These are phyloP conservation scores for Cladobotryum mycophilum DNA, from an alignment of 2,329 filamentous ascomycete genomes.

Conservation along the genomic window DNA sequence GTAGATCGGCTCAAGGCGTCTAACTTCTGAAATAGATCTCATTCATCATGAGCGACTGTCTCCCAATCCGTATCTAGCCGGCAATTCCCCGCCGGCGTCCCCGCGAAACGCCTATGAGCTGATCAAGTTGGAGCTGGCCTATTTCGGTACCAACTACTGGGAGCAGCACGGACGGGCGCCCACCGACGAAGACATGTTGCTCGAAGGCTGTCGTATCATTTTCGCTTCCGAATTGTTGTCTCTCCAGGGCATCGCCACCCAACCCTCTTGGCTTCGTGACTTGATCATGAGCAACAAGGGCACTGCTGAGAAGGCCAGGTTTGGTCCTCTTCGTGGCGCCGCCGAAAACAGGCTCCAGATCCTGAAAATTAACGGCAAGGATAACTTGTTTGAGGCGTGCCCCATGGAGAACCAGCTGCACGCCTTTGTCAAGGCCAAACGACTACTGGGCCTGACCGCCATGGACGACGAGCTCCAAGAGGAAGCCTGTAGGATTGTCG, in stretches of 20 bases:
- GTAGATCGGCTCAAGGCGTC: conserved; percentile 31
- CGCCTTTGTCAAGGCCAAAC: conserved; percentile 46
- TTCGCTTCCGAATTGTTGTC: conserved; percentile 47
- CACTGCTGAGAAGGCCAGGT: conserved; percentile 37
- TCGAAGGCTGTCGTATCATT: conserved; percentile 55
- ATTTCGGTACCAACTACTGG: conserved; percentile 42
- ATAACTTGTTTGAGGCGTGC: conserved; percentile 50
- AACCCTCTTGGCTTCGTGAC: conserved; percentile 52
- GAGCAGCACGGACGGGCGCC: conserved; percentile 36
- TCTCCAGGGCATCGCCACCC: conserved; percentile 30
- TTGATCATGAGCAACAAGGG: conserved; percentile 46
- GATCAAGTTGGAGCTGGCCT: conserved; percentile 51
- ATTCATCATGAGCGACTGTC: conserved; percentile 58
- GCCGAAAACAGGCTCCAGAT: conserved; percentile 41
- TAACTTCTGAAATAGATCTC: conserved; percentile 48
- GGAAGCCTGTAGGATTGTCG: conserved; percentile 53
- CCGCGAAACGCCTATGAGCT: conserved; percentile 56
- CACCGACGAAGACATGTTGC: conserved; percentile 47
- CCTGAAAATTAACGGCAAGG: conserved; percentile 52
- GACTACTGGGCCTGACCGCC: conserved; percentile 50
- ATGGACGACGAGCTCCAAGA: conserved; percentile 55
- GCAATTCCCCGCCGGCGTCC: conserved; percentile 36
- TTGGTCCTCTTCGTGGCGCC: conserved; percentile 41
- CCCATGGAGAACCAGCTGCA: conserved; percentile 49
- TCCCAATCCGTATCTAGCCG: conserved; percentile 48